These are phyloP conservation scores for Corylus avellana DNA, from an alignment of 306 rosid genomes.

Conservation along the genomic window DNA sequence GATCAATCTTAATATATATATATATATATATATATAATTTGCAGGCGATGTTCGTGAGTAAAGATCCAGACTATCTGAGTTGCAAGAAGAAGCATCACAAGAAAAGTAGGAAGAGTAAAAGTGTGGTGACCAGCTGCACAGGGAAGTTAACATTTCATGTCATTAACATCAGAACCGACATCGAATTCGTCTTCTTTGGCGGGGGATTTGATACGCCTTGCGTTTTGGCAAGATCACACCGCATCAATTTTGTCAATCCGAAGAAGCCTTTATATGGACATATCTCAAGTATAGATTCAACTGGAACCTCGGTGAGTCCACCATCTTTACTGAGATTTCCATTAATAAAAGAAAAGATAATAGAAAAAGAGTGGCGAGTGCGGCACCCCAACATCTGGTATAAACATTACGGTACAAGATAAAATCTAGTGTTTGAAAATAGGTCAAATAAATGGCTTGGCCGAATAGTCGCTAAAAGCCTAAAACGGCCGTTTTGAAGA, in stretches of 20 bases:
- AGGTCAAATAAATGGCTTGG: no score
- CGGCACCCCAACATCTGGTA: no score
- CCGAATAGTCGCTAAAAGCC: no score
- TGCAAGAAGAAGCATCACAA: constrained; percentile 69
- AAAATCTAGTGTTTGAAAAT: no score
- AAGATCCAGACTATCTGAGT: constrained; percentile 59
- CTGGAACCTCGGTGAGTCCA: constrained; percentile 55
- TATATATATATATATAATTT: not conserved
- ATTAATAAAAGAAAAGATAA: no score
- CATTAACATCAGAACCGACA: constrained; percentile 55
- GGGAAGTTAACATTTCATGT: constrained; percentile 73
- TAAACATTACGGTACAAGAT: no score
- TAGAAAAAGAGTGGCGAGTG: no score
- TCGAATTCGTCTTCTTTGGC: constrained; percentile 59
- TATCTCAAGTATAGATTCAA: constrained; percentile 68
- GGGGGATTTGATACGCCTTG: constrained; percentile 70
- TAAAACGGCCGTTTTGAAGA: no score
- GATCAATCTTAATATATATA: no score
- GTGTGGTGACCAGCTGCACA: constrained; percentile 46
- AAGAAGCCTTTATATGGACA: constrained; percentile 67
- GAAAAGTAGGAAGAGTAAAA: constrained; percentile 25
- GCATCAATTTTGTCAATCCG: constrained; percentile 61
- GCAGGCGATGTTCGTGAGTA: constrained; percentile 60
- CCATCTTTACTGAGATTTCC: not conserved
- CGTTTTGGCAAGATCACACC: constrained; percentile 43